Conservation (phyloP, 257 asterid genomes). For the Linderniella brevidens region DNA sequence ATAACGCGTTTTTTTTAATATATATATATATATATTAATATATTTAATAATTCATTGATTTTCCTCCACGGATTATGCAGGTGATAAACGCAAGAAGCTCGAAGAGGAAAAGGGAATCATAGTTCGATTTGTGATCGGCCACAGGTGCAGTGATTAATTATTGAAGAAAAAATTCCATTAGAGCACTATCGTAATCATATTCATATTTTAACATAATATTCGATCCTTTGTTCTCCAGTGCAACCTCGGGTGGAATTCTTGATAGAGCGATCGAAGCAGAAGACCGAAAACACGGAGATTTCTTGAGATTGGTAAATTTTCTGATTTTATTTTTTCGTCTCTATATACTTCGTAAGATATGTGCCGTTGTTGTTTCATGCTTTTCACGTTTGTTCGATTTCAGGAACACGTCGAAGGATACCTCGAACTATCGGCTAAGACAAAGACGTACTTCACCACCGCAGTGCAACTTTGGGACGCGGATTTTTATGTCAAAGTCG, state of each 20-base stretch:
- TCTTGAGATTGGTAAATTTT: constrained; percentile 59
- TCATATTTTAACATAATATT: too few species aligned
- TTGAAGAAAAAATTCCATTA: too few species aligned
- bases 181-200: too few species aligned
- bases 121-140: constrained; percentile 33
- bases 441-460: constrained; percentile 62
- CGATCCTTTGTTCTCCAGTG: constrained; percentile 23
- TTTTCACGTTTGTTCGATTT: not conserved
- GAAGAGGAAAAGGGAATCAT: constrained; percentile 46
- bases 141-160: too few species aligned
- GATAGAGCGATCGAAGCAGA: constrained; percentile 90
- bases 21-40: constrained; percentile 4
- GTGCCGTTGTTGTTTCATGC: not conserved
- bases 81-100: constrained; percentile 30
- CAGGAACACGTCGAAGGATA: constrained; percentile 93
- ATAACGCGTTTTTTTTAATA: not conserved
- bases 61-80: constrained; percentile 11
- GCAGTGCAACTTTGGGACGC: constrained; percentile 82
- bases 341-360: too few species aligned
- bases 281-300: constrained; percentile 70
- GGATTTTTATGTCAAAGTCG: constrained; percentile 83
- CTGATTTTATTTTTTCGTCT: not conserved
- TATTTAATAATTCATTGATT: constrained; percentile 2
- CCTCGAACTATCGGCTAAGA: constrained; percentile 86
- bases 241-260: constrained; percentile 91